These are phyloP conservation scores for Tulasnella sp. DNA, from an alignment of 768 basidiomycete species.

Conservation along the genomic window DNA sequence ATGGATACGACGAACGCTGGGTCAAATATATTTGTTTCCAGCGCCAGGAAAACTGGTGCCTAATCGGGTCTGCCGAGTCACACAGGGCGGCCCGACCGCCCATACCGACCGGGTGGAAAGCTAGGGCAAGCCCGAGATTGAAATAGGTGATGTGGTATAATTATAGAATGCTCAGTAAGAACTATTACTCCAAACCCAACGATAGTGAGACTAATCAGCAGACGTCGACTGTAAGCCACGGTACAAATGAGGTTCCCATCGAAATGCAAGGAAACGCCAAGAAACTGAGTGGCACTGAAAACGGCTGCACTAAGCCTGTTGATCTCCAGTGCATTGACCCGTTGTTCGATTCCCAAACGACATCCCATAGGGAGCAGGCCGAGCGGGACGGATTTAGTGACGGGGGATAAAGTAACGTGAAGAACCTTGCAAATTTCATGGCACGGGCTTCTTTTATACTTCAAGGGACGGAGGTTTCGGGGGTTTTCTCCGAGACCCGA, in stretches of 20 bases:
- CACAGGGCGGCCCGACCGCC: no score
- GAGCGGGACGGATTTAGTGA: slow-evolving; percentile 11
- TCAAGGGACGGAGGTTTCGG: neutral
- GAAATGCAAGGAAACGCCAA: neutral
- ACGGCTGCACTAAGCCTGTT: neutral
- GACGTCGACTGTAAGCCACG: neutral
- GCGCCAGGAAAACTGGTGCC: no score
- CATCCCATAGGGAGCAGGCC: slow-evolving; percentile 6
- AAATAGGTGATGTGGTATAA: no score
- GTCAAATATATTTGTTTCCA: no score
- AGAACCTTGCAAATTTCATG: neutral
- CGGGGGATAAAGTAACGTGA: slow-evolving; percentile 9
- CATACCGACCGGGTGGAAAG: no score
- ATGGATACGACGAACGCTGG: no score
- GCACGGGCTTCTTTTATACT: neutral
- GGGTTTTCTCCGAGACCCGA: neutral
- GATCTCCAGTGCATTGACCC: slow-evolving; percentile 6
- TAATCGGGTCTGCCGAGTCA: no score
- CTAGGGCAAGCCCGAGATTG: no score
- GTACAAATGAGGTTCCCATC: slow-evolving; percentile 5
- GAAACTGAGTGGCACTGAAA: slow-evolving; percentile 4
- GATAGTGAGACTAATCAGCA: neutral
- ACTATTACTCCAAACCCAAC: neutral
- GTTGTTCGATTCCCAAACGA: slow-evolving; percentile 15
- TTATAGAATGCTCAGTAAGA: neutral